phyloP scores from a whole-genome alignment of 1,284 basidiomycete genomes.

The Megacollybia platyphylla region DNA sequence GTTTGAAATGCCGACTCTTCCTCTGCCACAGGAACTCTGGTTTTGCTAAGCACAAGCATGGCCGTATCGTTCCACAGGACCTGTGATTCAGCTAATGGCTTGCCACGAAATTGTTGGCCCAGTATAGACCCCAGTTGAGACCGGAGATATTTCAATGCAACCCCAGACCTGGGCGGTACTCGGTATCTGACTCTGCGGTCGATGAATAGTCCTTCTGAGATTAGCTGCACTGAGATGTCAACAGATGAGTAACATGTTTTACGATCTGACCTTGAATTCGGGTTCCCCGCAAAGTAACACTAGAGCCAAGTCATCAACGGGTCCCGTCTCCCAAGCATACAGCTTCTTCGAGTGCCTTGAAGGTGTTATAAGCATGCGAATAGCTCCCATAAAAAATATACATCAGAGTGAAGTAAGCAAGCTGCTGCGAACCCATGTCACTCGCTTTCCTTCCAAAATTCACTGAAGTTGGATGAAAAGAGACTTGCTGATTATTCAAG shows the following conservation, averaged over 20 bases:
- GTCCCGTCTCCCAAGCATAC: conserved; percentile 95
- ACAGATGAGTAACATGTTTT: background rate
- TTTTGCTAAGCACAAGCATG: conserved; percentile 43
- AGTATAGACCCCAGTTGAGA: conserved; percentile 53
- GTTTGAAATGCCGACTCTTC: conserved; percentile 6
- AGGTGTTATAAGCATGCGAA: background rate
- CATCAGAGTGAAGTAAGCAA: conserved; percentile 89
- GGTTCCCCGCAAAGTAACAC: conserved; percentile 84
- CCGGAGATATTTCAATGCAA: conserved; percentile 78
- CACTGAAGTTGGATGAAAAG: conserved; percentile 89
- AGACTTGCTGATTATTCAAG: conserved; percentile 73
- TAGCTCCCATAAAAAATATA: conserved; percentile 19
- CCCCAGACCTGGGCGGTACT: conserved; percentile 55
- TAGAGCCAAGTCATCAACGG: conserved; percentile 78
- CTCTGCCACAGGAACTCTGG: conserved; percentile 17
- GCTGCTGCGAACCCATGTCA: conserved; percentile 66
- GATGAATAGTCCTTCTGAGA: conserved; percentile 61
- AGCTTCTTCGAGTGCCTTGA: conserved; percentile 84
- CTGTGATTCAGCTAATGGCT: conserved; percentile 46
- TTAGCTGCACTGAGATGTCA: conserved; percentile 34
- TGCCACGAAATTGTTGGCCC: conserved; percentile 52
- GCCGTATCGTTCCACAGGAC: conserved; percentile 62
- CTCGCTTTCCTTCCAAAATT: conserved; percentile 63
- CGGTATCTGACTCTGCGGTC: conserved; percentile 81
- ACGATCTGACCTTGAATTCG: conserved; percentile 65